These are phyloP conservation scores for Elaphomyces granulatus DNA, from an alignment of 495 filamentous ascomycete genomes.

Conservation along the genomic window DNA sequence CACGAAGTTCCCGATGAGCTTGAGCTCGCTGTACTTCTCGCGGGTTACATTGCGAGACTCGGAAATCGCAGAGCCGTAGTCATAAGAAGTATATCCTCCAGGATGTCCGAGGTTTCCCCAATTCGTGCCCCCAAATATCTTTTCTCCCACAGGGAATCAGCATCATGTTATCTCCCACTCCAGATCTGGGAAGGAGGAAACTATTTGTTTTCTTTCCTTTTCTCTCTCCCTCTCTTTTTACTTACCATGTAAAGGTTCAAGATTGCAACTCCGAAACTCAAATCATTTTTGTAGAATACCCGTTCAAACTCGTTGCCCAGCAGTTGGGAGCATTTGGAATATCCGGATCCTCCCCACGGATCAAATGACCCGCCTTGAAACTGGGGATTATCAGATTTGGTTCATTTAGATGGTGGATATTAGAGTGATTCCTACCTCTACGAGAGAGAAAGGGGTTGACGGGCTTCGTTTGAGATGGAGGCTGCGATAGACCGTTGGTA, in stretches of 20 bases:
- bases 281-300: slow-evolving; percentile 71
- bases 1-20: slow-evolving; percentile 58
- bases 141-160: not conserved
- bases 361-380: slow-evolving; percentile 69
- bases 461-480: slow-evolving; percentile 46
- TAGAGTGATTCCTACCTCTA: slow-evolving; percentile 42
- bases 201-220: too few species aligned
- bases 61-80: slow-evolving; percentile 53
- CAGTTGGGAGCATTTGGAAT: slow-evolving; percentile 45
- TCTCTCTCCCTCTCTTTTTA: too few species aligned
- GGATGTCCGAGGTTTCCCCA: slow-evolving; percentile 71
- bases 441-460: slow-evolving; percentile 48
- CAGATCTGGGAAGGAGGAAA: not conserved
- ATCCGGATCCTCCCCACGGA: slow-evolving; percentile 59
- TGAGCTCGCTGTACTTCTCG: slow-evolving; percentile 69
- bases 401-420: not conserved
- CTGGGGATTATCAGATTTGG: slow-evolving; percentile 12
- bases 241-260: slow-evolving; percentile 58
- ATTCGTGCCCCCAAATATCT: slow-evolving; percentile 64
- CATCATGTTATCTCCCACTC: not conserved
- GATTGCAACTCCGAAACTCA: slow-evolving; percentile 44
- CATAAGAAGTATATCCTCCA: slow-evolving; percentile 60
- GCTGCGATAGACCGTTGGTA: slow-evolving; percentile 33
- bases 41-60: slow-evolving; percentile 52
- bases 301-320: slow-evolving; percentile 58